Percentiles rank a stretch among this genome's conserved stretches.
Evolutionary conservation across 495 filamentous ascomycete genomes (phyloP).

Genomic region (Hyaloscypha bicolor): DNA sequence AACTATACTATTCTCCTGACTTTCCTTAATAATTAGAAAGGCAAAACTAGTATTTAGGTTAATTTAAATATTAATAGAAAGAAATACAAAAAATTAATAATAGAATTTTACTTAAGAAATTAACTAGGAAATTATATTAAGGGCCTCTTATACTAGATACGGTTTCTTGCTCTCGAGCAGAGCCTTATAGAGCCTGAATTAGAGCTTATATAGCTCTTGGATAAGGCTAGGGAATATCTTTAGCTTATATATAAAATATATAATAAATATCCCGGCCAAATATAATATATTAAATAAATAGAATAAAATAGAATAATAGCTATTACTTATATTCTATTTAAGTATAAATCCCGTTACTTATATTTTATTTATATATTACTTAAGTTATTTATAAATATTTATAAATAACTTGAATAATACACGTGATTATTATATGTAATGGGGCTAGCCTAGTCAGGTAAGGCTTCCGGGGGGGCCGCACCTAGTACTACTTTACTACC

Average conservation of each 20-base stretch:
- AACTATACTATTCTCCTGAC: conserved; percentile 58
- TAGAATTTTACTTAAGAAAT: conserved; percentile 24
- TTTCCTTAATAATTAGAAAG: conserved; percentile 45
- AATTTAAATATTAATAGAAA: conserved; percentile 40
- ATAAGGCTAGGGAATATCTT: conserved; percentile 21
- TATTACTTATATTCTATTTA: no score
- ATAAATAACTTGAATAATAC: no score
- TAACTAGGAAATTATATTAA: conserved; percentile 33
- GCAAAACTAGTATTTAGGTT: conserved; percentile 31
- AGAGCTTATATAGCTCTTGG: conserved; percentile 19
- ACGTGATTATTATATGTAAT: no score
- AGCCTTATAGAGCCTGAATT: conserved; percentile 16
- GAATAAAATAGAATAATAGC: no score
- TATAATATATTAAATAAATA: no score
- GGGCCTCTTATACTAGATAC: conserved; percentile 37
- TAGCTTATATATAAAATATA: conserved; percentile 20
- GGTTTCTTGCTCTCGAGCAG: conserved; percentile 38
- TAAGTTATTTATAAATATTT: no score
- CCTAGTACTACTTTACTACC: no score
- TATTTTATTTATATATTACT: no score
- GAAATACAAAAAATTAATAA: conserved; percentile 28
- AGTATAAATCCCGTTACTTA: no score
- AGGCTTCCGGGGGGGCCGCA: no score
- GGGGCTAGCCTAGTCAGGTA: no score
- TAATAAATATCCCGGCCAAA: conserved; percentile 24